Conservation (phyloP, 2,329 filamentous ascomycete species). For the Ceratocystiopsis sp. region DNA sequence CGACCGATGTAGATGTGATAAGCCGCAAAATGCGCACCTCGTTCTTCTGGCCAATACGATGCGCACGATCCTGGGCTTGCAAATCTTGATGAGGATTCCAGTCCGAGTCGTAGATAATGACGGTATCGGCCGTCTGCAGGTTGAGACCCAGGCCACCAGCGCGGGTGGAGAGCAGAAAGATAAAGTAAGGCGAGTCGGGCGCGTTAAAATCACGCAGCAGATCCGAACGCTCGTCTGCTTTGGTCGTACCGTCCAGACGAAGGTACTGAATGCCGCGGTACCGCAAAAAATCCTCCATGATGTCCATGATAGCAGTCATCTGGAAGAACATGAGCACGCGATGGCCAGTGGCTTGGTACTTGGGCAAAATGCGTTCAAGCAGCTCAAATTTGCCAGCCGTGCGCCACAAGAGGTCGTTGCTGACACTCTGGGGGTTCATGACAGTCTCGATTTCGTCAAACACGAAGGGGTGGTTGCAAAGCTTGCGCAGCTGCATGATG, state of each 20-base stretch:
- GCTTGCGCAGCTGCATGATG: constrained; percentile 97
- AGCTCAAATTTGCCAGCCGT: constrained; percentile 95
- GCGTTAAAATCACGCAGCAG: constrained; percentile 79
- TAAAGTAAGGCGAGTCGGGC: constrained; percentile 82
- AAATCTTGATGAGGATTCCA: constrained; percentile 99
- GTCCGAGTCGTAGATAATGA: constrained; percentile 99
- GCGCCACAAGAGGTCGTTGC: constrained; percentile 89
- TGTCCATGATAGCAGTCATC: constrained; percentile 99
- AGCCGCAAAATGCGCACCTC: constrained; percentile 92
- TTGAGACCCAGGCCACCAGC: constrained; percentile 96
- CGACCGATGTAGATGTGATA: constrained; percentile 91
- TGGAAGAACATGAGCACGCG: constrained; percentile 99
- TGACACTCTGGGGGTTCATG: constrained; percentile 79
- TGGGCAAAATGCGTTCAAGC: constrained; percentile 78
- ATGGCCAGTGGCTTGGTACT: constrained; percentile 82
- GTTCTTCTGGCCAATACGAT: constrained; percentile 99
- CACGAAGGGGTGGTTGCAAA: constrained; percentile 98
- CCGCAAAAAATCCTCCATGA: constrained; percentile 96
- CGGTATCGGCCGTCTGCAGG: constrained; percentile 90
- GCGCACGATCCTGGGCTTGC: constrained; percentile 96
- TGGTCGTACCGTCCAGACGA: constrained; percentile 89
- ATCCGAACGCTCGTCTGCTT: constrained; percentile 91
- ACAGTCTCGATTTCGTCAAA: constrained; percentile 97
- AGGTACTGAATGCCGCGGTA: constrained; percentile 72
- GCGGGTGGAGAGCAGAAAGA: constrained; percentile 95